These are phyloP conservation scores for Juglanconis oblonga DNA, from an alignment of 2,329 filamentous ascomycete species.

Conservation along the genomic window DNA sequence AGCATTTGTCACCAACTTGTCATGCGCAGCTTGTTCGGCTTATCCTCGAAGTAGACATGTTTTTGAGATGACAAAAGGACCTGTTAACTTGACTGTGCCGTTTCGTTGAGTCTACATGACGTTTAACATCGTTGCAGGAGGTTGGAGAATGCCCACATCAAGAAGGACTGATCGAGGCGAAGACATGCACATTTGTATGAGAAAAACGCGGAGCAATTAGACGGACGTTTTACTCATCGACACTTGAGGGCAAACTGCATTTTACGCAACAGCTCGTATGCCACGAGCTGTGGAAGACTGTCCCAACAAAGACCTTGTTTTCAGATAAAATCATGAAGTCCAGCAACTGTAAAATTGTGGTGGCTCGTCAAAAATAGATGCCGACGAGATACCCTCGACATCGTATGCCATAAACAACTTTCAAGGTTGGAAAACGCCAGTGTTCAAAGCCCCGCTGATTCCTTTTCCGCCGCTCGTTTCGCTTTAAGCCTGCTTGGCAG, in stretches of 20 bases:
- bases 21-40: too few species aligned
- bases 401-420: slow-evolving; percentile 14
- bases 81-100: too few species aligned
- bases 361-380: slow-evolving; percentile 17
- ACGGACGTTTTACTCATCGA: neutral
- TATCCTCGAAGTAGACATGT: too few species aligned
- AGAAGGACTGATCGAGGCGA: neutral
- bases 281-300: slow-evolving; percentile 8
- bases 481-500: slow-evolving; percentile 49
- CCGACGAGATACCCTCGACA: slow-evolving; percentile 16
- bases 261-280: slow-evolving; percentile 12
- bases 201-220: neutral
- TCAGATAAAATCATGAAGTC: slow-evolving; percentile 20
- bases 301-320: slow-evolving; percentile 1
- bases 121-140: too few species aligned
- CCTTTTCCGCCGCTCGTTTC: slow-evolving; percentile 4
- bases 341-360: slow-evolving; percentile 17
- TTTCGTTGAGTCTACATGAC: too few species aligned
- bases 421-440: slow-evolving; percentile 10
- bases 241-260: slow-evolving; percentile 10
- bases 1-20: too few species aligned
- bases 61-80: too few species aligned
- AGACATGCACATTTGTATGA: neutral
- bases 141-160: too few species aligned
- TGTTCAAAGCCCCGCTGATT: slow-evolving; percentile 15